A percentile compares a stretch with the other conserved stretches of the same genome.
phyloP scores from a whole-genome alignment of 1,139 yeast genomes.

The Protomyces inouyei region DNA sequence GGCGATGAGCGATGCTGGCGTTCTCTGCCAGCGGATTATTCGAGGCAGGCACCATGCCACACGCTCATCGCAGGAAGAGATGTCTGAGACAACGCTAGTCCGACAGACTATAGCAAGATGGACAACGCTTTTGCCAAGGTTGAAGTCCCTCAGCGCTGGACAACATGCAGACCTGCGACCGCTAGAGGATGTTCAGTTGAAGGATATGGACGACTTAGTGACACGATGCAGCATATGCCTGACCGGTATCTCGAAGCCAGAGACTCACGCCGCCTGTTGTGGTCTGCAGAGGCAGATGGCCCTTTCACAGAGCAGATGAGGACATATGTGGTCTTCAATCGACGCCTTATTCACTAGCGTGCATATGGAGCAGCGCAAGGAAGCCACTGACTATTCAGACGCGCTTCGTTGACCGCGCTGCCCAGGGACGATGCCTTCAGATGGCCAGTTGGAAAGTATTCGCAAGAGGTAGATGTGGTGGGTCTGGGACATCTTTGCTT shows the following conservation, averaged over 20 bases:
- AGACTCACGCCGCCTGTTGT: neutral
- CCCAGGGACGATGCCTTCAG: no score
- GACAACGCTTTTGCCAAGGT: slow-evolving; percentile 10
- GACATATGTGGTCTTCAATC: no score
- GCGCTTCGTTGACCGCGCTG: no score
- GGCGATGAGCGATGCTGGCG: slow-evolving; percentile 27
- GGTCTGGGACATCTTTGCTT: no score
- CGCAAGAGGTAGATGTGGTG: no score
- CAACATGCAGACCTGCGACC: neutral
- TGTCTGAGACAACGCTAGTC: neutral
- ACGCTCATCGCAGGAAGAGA: slow-evolving; percentile 4
- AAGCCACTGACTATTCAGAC: no score
- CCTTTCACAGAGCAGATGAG: no score
- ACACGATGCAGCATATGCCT: neutral
- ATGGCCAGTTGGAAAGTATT: no score
- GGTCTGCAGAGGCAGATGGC: neutral
- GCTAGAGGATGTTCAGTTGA: neutral
- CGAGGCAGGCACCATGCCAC: slow-evolving; percentile 29
- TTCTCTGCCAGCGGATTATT: slow-evolving; percentile 31
- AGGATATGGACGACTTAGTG: neutral
- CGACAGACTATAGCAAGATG: neutral
- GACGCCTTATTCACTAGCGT: no score
- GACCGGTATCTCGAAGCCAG: neutral
- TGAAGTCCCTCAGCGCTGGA: slow-evolving; percentile 3
- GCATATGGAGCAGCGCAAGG: no score